Conservation (phyloP, 306 rosid genomes). For the Castanea sativa region DNA sequence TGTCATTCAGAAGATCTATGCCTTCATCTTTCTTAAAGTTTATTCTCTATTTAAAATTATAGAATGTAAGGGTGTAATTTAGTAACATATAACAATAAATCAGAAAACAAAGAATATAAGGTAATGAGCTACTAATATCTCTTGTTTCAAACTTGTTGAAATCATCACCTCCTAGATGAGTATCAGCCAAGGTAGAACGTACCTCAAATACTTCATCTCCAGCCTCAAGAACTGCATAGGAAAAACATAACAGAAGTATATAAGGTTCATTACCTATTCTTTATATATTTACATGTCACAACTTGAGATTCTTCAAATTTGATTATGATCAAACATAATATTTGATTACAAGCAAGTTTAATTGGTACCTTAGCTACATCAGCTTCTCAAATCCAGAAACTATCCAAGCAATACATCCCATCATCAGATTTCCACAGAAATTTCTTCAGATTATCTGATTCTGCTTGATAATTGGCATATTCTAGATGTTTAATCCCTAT, state of each 20-base stretch:
- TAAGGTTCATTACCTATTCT: too few species aligned
- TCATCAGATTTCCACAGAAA: too few species aligned
- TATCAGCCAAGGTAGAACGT: constrained; percentile 83
- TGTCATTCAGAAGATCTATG: constrained; percentile 80
- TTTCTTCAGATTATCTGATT: too few species aligned
- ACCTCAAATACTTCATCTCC: constrained; percentile 97
- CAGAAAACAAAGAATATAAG: background rate
- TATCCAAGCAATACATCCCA: too few species aligned
- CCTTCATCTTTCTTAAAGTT: constrained; percentile 84
- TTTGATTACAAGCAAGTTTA: background rate
- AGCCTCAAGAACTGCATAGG: constrained; percentile 64
- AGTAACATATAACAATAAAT: background rate
- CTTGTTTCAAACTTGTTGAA: constrained; percentile 64
- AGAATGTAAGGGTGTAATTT: background rate
- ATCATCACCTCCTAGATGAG: constrained; percentile 95
- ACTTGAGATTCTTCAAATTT: too few species aligned
- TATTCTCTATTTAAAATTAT: constrained; percentile 48
- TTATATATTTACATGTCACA: too few species aligned
- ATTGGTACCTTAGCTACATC: too few species aligned
- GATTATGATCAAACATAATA: too few species aligned
- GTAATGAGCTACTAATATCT: background rate
- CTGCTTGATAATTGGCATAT: too few species aligned
- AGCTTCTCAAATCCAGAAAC: too few species aligned
- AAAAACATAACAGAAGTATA: background rate
- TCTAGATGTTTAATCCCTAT: too few species aligned